phyloP scores from a whole-genome alignment of 257 asterid species.

The Paulownia fortunei region DNA sequence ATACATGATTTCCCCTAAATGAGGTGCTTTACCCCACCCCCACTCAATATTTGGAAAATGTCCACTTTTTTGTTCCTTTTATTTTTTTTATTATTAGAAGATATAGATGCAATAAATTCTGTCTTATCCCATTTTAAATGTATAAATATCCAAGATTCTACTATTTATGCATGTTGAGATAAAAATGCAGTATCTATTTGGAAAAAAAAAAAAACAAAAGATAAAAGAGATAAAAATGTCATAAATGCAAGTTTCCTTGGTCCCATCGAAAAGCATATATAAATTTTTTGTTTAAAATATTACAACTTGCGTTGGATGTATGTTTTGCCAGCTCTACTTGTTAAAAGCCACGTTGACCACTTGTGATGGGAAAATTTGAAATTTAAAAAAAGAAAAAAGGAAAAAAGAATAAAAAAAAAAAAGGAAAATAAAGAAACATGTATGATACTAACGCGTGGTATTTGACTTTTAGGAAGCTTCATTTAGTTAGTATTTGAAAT shows the following conservation, averaged over 20 bases:
- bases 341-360: no score
- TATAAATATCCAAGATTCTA: slow-evolving; percentile 4
- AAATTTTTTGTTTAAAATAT: no score
- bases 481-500: background rate
- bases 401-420: no score
- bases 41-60: background rate
- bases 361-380: no score
- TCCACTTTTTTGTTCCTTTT: background rate
- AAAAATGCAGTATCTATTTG: background rate
- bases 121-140: slow-evolving; percentile 18
- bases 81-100: background rate
- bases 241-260: slow-evolving; percentile 1
- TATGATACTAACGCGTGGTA: background rate
- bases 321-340: no score
- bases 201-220: background rate
- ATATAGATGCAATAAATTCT: slow-evolving; percentile 16
- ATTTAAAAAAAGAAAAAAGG: no score
- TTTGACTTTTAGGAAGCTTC: slow-evolving; percentile 24
- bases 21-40: no score
- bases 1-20: no score
- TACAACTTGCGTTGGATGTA: background rate
- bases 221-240: background rate
- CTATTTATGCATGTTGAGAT: background rate
- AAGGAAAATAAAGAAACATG: no score
- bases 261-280: background rate